Conservation (phyloP, 2,329 filamentous ascomycete genomes). For the Dactylellina leptospora region DNA sequence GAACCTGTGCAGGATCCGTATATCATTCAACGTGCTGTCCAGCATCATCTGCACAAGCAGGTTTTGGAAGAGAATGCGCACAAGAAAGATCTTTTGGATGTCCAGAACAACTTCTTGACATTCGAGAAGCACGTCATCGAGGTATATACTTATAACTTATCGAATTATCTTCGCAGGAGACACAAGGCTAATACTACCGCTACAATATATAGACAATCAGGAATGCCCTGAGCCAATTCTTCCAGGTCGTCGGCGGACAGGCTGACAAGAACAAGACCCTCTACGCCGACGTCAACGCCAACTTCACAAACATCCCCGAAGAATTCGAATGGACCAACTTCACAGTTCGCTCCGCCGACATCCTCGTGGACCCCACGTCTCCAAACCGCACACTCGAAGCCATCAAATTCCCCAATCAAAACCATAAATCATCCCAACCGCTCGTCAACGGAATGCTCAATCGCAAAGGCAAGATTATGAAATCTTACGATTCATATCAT, state of each 20-base stretch:
- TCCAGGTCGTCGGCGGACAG: constrained; percentile 80
- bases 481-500: constrained; percentile 80
- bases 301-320: constrained; percentile 77
- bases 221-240: constrained; percentile 81
- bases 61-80: constrained; percentile 96
- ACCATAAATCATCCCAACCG: constrained; percentile 79
- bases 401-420: constrained; percentile 87
- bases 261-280: constrained; percentile 81
- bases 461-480: constrained; percentile 72
- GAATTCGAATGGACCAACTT: constrained; percentile 96
- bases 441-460: constrained; percentile 88
- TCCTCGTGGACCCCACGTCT: constrained; percentile 79
- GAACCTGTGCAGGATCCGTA: constrained; percentile 84
- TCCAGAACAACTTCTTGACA: constrained; percentile 87
- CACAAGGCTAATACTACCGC: background rate
- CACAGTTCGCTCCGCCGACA: constrained; percentile 72
- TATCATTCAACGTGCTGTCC: constrained; percentile 79
- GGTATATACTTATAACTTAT: background rate
- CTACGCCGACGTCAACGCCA: constrained; percentile 79
- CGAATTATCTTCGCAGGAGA: too few species aligned
- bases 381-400: constrained; percentile 76
- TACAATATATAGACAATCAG: constrained; percentile 72
- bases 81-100: constrained; percentile 84
- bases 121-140: constrained; percentile 85
- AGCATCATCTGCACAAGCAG: constrained; percentile 87